A percentile compares a stretch with the other conserved stretches of the same genome.
Evolutionary conservation across 1,284 basidiomycete species (phyloP).

Genomic region (Leccinum subfulvum): DNA sequence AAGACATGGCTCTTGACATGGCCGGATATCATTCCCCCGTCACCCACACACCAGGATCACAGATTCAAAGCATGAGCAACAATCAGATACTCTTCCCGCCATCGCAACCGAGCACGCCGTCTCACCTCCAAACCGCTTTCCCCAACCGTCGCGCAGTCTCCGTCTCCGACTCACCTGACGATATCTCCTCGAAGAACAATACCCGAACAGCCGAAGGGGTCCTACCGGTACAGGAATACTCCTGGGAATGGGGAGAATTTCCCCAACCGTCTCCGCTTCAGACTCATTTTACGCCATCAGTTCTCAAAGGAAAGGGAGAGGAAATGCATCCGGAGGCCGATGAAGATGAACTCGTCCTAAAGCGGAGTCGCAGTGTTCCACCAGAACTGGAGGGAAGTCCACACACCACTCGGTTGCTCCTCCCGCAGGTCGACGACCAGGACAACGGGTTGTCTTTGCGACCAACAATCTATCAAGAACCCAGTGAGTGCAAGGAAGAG

Average conservation of each 20-base stretch:
- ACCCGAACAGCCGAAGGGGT: conserved; percentile 8
- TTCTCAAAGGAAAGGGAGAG: conserved; percentile 19
- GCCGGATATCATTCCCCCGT: conserved; percentile 61
- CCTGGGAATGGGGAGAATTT: conserved; percentile 85
- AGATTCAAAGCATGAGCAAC: conserved; percentile 6
- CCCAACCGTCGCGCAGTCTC: conserved; percentile 19
- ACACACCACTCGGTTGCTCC: conserved; percentile 31
- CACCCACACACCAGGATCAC: conserved; percentile 27
- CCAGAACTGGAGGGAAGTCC: conserved; percentile 48
- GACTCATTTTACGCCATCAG: conserved; percentile 44
- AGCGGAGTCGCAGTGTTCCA: conserved; percentile 56
- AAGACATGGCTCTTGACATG: conserved; percentile 65
- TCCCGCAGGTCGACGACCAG: conserved; percentile 36
- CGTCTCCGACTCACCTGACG: conserved; percentile 29
- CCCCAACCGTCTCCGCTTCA: conserved; percentile 74
- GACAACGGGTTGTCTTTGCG: conserved; percentile 15
- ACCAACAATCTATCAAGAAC: neutral
- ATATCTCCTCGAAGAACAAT: conserved; percentile 12
- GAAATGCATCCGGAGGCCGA: conserved; percentile 23
- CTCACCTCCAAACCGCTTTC: conserved; percentile 27
- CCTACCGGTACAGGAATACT: conserved; percentile 57
- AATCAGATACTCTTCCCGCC: conserved; percentile 24
- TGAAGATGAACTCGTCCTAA: conserved; percentile 30
- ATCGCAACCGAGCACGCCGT: conserved; percentile 16
- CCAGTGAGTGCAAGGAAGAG: conserved; percentile 7